Conservation (phyloP, 768 basidiomycete species). For the Tylopilus sp. region DNA sequence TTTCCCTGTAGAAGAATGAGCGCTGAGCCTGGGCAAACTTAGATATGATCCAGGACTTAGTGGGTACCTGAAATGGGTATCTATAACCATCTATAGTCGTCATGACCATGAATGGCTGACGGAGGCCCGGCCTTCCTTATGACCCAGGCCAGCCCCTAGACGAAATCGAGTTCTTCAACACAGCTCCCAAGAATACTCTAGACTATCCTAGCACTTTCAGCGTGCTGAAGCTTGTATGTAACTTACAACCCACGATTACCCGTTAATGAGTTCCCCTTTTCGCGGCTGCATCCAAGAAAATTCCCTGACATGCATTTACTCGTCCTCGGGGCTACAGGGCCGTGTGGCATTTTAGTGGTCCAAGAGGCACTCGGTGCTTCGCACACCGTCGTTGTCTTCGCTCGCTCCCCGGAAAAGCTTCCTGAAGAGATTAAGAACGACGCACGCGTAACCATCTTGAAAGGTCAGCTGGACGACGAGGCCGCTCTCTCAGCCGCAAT, state of each 20-base stretch:
- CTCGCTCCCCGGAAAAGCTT: slow-evolving; percentile 61
- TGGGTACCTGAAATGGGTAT: too few relatives aligned
- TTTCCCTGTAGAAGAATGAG: neutral
- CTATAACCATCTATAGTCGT: too few relatives aligned
- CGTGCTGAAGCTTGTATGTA: neutral
- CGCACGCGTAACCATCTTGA: slow-evolving; percentile 44
- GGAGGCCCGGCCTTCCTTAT: too few relatives aligned
- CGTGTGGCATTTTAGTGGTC: slow-evolving; percentile 53
- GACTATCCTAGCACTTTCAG: neutral
- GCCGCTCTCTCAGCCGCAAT: slow-evolving; percentile 50
- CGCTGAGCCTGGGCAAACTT: too few relatives aligned
- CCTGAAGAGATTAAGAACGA: slow-evolving; percentile 47
- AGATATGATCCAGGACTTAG: too few relatives aligned
- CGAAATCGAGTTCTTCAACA: neutral
- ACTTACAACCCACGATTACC: too few relatives aligned
- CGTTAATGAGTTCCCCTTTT: too few relatives aligned
- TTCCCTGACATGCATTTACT: slow-evolving; percentile 46
- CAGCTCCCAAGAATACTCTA: neutral
- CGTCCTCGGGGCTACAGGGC: slow-evolving; percentile 70
- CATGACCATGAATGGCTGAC: too few relatives aligned
- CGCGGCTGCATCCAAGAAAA: too few relatives aligned
- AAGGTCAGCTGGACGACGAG: slow-evolving; percentile 54
- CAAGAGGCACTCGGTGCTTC: slow-evolving; percentile 47
- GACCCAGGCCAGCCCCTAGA: too few relatives aligned
- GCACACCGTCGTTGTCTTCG: slow-evolving; percentile 56